Conservation (phyloP, 2,329 filamentous ascomycete species). For the Ophiocordyceps australis region DNA sequence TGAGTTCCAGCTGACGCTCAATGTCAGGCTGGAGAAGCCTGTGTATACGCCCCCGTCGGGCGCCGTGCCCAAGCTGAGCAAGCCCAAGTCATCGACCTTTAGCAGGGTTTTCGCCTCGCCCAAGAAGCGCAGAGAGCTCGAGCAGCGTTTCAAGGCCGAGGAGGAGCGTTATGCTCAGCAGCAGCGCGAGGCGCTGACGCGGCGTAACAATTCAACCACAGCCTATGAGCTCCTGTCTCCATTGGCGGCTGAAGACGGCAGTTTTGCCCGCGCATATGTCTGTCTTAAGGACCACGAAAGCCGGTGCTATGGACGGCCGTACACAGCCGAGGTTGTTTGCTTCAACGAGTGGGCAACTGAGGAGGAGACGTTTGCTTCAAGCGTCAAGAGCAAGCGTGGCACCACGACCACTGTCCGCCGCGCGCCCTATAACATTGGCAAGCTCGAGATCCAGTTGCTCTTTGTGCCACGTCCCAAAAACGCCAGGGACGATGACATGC, state of each 20-base stretch:
- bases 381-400: slow-evolving; percentile 85
- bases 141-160: slow-evolving; percentile 67
- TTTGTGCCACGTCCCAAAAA: slow-evolving; percentile 89
- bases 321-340: slow-evolving; percentile 75
- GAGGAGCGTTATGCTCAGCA: slow-evolving; percentile 52
- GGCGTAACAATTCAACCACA: slow-evolving; percentile 44
- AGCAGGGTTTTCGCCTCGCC: slow-evolving; percentile 86
- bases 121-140: slow-evolving; percentile 91
- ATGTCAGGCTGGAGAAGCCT: slow-evolving; percentile 81
- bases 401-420: slow-evolving; percentile 53
- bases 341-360: slow-evolving; percentile 99
- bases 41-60: slow-evolving; percentile 38
- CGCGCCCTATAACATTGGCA: slow-evolving; percentile 92
- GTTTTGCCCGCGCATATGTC: slow-evolving; percentile 86
- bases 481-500: slow-evolving; percentile 84
- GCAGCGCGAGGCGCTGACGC: slow-evolving; percentile 44
- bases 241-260: slow-evolving; percentile 76
- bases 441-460: slow-evolving; percentile 81
- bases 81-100: slow-evolving; percentile 72
- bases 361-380: slow-evolving; percentile 58
- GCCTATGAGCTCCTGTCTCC: slow-evolving; percentile 79
- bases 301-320: slow-evolving; percentile 72
- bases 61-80: slow-evolving; percentile 39
- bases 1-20: slow-evolving; percentile 95
- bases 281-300: slow-evolving; percentile 85